Conservation (phyloP, 2,329 filamentous ascomycete genomes). For the Macroventuria anomochaeta region DNA sequence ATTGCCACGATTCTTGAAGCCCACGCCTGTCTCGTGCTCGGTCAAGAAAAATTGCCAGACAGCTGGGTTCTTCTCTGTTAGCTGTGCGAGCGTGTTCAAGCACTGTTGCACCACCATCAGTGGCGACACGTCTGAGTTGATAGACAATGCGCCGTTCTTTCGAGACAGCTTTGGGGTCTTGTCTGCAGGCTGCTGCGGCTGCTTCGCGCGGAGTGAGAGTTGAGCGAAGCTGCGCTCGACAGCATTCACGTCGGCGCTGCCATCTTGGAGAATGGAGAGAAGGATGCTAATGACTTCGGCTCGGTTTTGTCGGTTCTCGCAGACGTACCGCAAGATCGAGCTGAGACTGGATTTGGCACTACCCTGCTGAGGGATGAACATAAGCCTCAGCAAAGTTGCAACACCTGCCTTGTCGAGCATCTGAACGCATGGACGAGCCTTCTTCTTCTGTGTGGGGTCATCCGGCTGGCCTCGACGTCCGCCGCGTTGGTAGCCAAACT, state of each 20-base stretch:
- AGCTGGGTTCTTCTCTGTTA: constrained; percentile 84
- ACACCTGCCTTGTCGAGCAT: constrained; percentile 97
- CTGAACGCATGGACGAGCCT: constrained; percentile 80
- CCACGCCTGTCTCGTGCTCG: constrained; percentile 82
- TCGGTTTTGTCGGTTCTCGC: constrained; percentile 94
- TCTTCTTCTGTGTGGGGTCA: constrained; percentile 66
- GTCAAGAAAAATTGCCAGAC: constrained; percentile 92
- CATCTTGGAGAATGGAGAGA: constrained; percentile 92
- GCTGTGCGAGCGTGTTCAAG: constrained; percentile 80
- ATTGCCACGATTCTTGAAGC: constrained; percentile 76
- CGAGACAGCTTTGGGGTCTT: constrained; percentile 88
- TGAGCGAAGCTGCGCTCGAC: constrained; percentile 96
- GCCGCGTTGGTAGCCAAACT: constrained; percentile 41
- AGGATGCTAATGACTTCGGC: constrained; percentile 92
- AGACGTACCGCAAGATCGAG: constrained; percentile 87
- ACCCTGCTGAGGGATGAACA: constrained; percentile 94
- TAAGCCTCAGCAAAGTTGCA: constrained; percentile 93
- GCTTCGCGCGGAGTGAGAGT: constrained; percentile 87
- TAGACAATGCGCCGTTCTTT: constrained; percentile 67
- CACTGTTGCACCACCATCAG: constrained; percentile 96
- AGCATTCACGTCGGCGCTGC: constrained; percentile 88
- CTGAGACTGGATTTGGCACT: constrained; percentile 85
- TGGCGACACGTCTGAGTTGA: constrained; percentile 87
- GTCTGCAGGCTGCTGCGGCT: constrained; percentile 65
- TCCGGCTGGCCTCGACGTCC: constrained; percentile 52